phyloP scores from a whole-genome alignment of 2,329 filamentous ascomycete genomes.

The Colletotrichum viniferum region DNA sequence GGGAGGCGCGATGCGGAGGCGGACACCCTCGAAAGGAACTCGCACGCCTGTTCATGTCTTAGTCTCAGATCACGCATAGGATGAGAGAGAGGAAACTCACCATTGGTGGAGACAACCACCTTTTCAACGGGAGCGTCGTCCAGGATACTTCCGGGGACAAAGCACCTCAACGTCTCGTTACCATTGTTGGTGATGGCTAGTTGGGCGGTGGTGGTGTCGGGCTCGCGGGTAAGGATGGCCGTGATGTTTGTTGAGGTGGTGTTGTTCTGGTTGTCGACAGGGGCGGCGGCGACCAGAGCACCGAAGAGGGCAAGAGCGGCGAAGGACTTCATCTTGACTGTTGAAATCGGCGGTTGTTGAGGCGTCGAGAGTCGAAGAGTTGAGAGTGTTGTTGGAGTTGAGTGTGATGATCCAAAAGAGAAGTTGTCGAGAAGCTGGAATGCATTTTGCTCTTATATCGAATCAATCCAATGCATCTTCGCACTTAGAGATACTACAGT shows the following conservation, averaged over 20 bases:
- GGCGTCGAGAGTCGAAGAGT: not conserved
- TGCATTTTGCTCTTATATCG: not conserved
- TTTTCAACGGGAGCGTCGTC: constrained; percentile 53
- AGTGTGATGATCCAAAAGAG: not conserved
- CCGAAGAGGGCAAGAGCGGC: constrained; percentile 36
- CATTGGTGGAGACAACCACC: constrained; percentile 46
- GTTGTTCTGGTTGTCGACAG: constrained; percentile 35
- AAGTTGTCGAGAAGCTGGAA: not conserved
- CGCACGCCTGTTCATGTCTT: not conserved
- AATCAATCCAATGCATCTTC: not conserved
- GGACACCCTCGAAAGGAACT: constrained; percentile 51
- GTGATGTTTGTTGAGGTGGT: constrained; percentile 2
- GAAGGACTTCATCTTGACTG: constrained; percentile 37
- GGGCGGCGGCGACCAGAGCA: constrained; percentile 36
- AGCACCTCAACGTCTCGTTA: constrained; percentile 44
- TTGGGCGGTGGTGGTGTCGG: constrained; percentile 51
- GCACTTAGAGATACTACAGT: not conserved
- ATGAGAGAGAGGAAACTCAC: constrained; percentile 29
- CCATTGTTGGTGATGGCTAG: constrained; percentile 52
- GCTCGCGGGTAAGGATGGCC: constrained; percentile 41
- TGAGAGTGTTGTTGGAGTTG: not conserved
- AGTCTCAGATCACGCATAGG: not conserved
- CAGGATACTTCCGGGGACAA: constrained; percentile 54
- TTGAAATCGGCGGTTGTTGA: not conserved
- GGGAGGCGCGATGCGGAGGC: constrained; percentile 46